Conservation (phyloP, 2,329 filamentous ascomycete species). For the Aspergillus carbonarius region DNA sequence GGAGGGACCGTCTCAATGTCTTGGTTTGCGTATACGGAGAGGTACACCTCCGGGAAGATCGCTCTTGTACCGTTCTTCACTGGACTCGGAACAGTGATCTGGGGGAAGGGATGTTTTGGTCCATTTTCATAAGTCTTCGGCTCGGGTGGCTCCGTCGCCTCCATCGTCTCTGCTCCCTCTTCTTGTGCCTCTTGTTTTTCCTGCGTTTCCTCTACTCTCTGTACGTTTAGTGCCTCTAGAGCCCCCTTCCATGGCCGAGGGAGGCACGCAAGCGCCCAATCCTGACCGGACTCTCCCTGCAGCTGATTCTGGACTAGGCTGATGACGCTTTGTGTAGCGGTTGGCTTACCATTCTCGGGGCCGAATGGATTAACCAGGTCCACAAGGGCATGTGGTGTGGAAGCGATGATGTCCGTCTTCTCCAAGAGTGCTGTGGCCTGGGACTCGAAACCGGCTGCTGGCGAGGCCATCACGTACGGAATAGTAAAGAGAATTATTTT, state of each 20-base stretch:
- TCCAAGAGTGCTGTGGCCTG: slow-evolving; percentile 79
- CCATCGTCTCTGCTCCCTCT: slow-evolving; percentile 36
- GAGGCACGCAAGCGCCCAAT: slow-evolving; percentile 71
- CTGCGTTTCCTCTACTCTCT: background rate
- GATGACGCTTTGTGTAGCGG: slow-evolving; percentile 69
- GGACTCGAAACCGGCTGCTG: slow-evolving; percentile 67
- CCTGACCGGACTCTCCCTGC: slow-evolving; percentile 68
- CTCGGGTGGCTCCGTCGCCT: slow-evolving; percentile 40
- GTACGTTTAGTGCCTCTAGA: slow-evolving; percentile 18
- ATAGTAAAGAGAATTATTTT: slow-evolving; percentile 96
- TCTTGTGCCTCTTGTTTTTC: slow-evolving; percentile 41
- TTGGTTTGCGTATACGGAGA: slow-evolving; percentile 86
- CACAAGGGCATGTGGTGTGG: slow-evolving; percentile 81
- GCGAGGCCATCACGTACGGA: slow-evolving; percentile 79
- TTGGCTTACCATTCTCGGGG: slow-evolving; percentile 59
- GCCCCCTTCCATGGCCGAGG: slow-evolving; percentile 54
- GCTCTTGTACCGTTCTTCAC: slow-evolving; percentile 72
- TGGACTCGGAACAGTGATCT: slow-evolving; percentile 71
- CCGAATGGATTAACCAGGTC: slow-evolving; percentile 83
- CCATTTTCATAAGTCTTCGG: slow-evolving; percentile 60
- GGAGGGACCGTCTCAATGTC: slow-evolving; percentile 86
- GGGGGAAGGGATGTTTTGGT: slow-evolving; percentile 73
- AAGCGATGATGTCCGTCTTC: slow-evolving; percentile 92
- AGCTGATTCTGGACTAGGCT: slow-evolving; percentile 83
- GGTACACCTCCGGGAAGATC: slow-evolving; percentile 88